Evolutionary conservation across 2,329 filamentous ascomycete genomes (phyloP).

Genomic region (Hymenoscyphus fructigenus): DNA sequence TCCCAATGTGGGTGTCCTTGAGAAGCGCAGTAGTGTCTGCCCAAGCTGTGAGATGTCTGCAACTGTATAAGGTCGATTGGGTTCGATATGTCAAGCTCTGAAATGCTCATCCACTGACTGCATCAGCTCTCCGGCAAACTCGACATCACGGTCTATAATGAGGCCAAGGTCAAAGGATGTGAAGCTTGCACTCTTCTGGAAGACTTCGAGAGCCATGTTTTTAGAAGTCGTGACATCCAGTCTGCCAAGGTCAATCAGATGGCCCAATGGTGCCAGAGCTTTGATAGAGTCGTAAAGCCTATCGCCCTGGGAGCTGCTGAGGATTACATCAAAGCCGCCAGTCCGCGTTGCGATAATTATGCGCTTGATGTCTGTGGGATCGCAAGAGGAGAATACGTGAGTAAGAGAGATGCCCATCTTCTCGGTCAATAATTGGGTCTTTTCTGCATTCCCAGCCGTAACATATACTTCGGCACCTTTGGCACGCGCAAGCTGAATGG

Average conservation of each 20-base stretch:
- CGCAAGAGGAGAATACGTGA: conserved; percentile 25
- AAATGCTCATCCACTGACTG: background rate
- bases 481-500: too few species aligned
- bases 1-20: too few species aligned
- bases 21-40: too few species aligned
- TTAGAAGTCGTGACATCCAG: background rate
- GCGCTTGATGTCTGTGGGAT: conserved; percentile 20
- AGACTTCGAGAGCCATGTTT: background rate
- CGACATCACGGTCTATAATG: background rate
- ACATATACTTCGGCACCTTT: too few species aligned
- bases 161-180: conserved; percentile 7
- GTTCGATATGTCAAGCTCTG: too few species aligned
- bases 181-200: conserved; percentile 8
- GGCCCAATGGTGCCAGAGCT: conserved; percentile 32
- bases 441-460: too few species aligned
- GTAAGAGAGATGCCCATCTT: too few species aligned
- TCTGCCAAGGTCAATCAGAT: conserved; percentile 11
- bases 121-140: background rate
- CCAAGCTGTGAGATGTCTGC: too few species aligned
- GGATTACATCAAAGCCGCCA: conserved; percentile 30
- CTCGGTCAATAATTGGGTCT: too few species aligned
- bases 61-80: too few species aligned
- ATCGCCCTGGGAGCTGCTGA: conserved; percentile 29
- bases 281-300: conserved; percentile 30
- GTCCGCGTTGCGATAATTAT: conserved; percentile 23